Evolutionary conservation across 176 grass and related monocot species (phyloP).

Genomic region (Musa schizocarpa): DNA sequence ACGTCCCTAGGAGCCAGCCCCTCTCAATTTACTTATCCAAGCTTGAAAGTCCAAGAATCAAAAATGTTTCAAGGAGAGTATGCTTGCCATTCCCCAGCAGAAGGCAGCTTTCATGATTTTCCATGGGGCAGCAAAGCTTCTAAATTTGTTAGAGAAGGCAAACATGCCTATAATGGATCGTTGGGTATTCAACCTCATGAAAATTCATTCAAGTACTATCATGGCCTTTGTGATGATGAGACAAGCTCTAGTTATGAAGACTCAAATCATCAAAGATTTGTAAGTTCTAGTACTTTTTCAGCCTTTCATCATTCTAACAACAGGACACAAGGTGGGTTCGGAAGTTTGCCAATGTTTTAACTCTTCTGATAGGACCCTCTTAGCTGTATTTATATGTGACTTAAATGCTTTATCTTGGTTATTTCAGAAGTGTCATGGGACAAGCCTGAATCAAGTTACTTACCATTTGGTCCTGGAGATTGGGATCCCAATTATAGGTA

Average conservation of each 20-base stretch:
- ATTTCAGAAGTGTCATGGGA: constrained; percentile 28
- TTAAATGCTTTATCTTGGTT: constrained; percentile 16
- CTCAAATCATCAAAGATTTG: constrained; percentile 31
- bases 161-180: constrained; percentile 25
- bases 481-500: constrained; percentile 97
- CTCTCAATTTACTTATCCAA: constrained; percentile 76
- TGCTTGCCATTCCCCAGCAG: constrained; percentile 52
- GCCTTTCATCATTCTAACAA: too few relatives aligned
- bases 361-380: constrained; percentile 38
- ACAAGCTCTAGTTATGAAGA: constrained; percentile 40
- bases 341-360: constrained; percentile 9
- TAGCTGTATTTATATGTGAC: constrained; percentile 22
- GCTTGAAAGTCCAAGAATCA: constrained; percentile 49
- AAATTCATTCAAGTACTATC: constrained; percentile 29
- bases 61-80: constrained; percentile 40
- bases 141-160: constrained; percentile 61
- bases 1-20: constrained; percentile 84
- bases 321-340: too few relatives aligned
- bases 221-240: constrained; percentile 37
- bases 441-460: constrained; percentile 43
- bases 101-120: constrained; percentile 36
- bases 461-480: constrained; percentile 56
- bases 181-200: constrained; percentile 57
- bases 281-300: constrained; percentile 20
- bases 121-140: constrained; percentile 66